phyloP scores from a whole-genome alignment of 2,329 filamentous ascomycete species.

The Verticillium zaregamsianum region DNA sequence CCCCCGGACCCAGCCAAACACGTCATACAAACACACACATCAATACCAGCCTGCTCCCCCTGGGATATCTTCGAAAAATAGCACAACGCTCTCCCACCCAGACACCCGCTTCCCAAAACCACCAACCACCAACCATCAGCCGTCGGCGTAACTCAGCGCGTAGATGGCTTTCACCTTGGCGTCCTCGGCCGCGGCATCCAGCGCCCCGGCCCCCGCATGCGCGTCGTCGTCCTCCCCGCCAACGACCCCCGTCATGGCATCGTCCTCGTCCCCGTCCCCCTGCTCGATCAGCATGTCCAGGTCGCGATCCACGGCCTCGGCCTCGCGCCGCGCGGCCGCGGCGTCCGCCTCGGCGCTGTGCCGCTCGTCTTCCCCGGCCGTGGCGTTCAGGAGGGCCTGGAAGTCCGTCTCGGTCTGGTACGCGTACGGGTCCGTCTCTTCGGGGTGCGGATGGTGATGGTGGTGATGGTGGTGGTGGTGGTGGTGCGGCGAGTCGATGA shows the following conservation, averaged over 20 bases:
- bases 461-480: slow-evolving; percentile 20
- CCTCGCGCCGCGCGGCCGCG: slow-evolving; percentile 31
- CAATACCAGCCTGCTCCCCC: neutral
- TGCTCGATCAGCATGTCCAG: slow-evolving; percentile 49
- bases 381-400: slow-evolving; percentile 48
- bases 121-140: neutral
- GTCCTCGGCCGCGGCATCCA: slow-evolving; percentile 1
- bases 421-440: slow-evolving; percentile 9
- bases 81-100: neutral
- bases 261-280: slow-evolving; percentile 19
- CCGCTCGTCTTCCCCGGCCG: slow-evolving; percentile 30
- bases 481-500: slow-evolving; percentile 41
- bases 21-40: neutral
- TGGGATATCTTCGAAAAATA: neutral
- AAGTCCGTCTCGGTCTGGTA: slow-evolving; percentile 41
- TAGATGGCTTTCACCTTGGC: neutral
- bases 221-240: neutral
- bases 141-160: neutral
- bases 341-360: slow-evolving; percentile 13
- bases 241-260: slow-evolving; percentile 1
- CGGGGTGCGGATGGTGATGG: slow-evolving; percentile 18
- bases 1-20: neutral
- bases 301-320: slow-evolving; percentile 39
- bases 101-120: too few species aligned
- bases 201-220: neutral